Evolutionary conservation across 305 asterid genomes (phyloP).

Genomic region (Solanum hybrid): DNA sequence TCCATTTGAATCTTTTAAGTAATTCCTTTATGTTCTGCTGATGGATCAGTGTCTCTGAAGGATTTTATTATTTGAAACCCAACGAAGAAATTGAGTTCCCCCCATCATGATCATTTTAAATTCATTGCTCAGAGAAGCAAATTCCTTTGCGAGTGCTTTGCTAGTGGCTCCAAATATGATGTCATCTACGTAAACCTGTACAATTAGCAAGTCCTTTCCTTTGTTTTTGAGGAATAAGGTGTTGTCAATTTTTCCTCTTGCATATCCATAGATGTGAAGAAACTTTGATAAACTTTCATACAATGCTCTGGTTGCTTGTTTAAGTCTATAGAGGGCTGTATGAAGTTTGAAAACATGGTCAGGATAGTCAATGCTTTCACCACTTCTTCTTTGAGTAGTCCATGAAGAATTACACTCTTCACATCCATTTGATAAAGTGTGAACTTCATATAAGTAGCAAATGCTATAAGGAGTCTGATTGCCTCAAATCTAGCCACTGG

Average conservation of each 20-base stretch:
- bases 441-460: no score
- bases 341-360: neutral
- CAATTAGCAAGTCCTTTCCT: neutral
- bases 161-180: neutral
- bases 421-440: no score
- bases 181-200: neutral
- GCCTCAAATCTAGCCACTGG: no score
- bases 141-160: neutral
- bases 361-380: neutral
- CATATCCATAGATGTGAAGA: neutral
- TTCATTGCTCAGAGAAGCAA: neutral
- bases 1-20: neutral
- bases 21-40: neutral
- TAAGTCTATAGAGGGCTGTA: neutral
- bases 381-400: no score
- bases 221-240: neutral
- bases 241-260: neutral
- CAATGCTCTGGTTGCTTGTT: neutral
- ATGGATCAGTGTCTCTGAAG: neutral
- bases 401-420: no score
- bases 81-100: neutral
- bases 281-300: neutral
- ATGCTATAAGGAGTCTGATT: no score
- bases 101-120: no score
- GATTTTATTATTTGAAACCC: neutral